Evolutionary conservation across 768 basidiomycete genomes (phyloP), one percentile per base, ranked within the genome.

Genomic region (Russula sp.): DNA sequence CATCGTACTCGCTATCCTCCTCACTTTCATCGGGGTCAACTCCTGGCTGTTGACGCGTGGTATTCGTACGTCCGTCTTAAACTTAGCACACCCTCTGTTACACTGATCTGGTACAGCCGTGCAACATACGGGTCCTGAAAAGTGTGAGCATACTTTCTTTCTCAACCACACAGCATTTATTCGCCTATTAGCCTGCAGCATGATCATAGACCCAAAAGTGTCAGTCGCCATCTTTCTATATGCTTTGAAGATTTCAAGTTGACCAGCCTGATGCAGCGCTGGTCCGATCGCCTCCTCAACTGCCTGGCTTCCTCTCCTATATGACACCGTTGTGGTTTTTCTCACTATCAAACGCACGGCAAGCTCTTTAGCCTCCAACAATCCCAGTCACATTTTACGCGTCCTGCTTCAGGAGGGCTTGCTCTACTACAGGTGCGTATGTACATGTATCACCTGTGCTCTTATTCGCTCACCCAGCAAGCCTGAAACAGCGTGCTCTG

Each of bases 41-140:
- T 75, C 76, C 0, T 86, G 80, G 80, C 72, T 87, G n/a, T 73
- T 88, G 20, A 76, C 77, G 32, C 65, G 73, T 16, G 84, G 78
- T 0, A 66, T 77, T 74, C 74, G 86, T 87, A 64, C 11, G 82
- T 70, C 45, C 34, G 42, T 18, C 42, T 6, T 44, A 16, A 44
- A 18, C 16, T 1, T 7, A 44, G 14, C 10, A 27, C 8, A 48
- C 27, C 47, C 47, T 27, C 13, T 10, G 10, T 48, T 18, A 16
- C n/a, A 10, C 34, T 16, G 4, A 51, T 31, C 20, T 32, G 8
- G n/a, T 39, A 40, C 35, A 64, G 60, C 64, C 2, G 63, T 59
- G 14, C 2, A 20, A 1, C 65, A 66, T 20, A 6, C 4, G 2
- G 45, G 27, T 27, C n/a, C 48, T 6, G 63, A 56, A 1, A 50